Percentiles rank a stretch among this genome's conserved stretches.
Evolutionary conservation across 1,284 basidiomycete genomes (phyloP).

Genomic region (Heterobasidion annosum): DNA sequence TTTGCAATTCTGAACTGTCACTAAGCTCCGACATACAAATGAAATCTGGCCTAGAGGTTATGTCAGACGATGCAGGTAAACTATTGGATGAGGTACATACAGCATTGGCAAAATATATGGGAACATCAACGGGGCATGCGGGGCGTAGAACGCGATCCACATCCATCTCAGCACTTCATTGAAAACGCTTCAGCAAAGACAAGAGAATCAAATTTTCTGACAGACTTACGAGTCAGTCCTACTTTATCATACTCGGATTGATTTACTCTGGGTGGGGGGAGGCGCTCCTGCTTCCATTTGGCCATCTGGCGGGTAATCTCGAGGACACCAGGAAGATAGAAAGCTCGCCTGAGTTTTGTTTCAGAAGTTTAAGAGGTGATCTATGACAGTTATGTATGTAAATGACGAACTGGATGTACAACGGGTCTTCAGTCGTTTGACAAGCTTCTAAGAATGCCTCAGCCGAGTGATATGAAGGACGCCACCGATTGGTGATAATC

Average conservation of each 20-base stretch:
- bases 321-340: slow-evolving; percentile 47
- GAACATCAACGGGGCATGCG: slow-evolving; percentile 60
- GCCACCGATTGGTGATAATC: slow-evolving; percentile 59
- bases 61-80: neutral
- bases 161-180: slow-evolving; percentile 67
- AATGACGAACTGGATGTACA: slow-evolving; percentile 42
- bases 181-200: slow-evolving; percentile 11
- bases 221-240: slow-evolving; percentile 57
- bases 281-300: slow-evolving; percentile 62
- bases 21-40: slow-evolving; percentile 77
- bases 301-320: slow-evolving; percentile 51
- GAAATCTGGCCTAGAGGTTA: slow-evolving; percentile 53
- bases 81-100: slow-evolving; percentile 32
- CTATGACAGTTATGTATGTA: slow-evolving; percentile 1
- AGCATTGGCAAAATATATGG: slow-evolving; percentile 71
- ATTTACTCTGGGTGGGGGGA: slow-evolving; percentile 77
- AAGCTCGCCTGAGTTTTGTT: slow-evolving; percentile 34
- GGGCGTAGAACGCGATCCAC: slow-evolving; percentile 63
- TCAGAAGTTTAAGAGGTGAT: slow-evolving; percentile 1
- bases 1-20: slow-evolving; percentile 65
- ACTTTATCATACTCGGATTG: slow-evolving; percentile 87
- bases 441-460: slow-evolving; percentile 61
- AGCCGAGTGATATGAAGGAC: slow-evolving; percentile 68
- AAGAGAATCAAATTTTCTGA: neutral
- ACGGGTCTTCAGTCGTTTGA: slow-evolving; percentile 50